Conservation (phyloP, 176 grass and related monocot genomes). For the Panicum miliaceum region DNA sequence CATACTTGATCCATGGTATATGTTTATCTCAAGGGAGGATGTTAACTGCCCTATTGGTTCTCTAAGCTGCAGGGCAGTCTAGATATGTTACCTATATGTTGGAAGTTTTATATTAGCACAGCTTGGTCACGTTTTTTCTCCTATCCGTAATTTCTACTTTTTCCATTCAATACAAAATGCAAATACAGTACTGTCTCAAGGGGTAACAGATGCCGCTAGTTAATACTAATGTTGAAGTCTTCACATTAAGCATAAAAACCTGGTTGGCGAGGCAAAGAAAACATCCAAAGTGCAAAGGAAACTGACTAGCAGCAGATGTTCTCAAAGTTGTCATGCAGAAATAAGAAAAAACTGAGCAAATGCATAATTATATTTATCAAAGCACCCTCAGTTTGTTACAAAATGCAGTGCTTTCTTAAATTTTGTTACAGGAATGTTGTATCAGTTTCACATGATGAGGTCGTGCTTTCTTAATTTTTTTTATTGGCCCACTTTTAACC, state of each 20-base stretch:
- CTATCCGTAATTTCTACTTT: not conserved
- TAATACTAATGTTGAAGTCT: not conserved
- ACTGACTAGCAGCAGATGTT: not conserved
- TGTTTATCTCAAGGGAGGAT: conserved; percentile 23
- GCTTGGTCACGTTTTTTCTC: not conserved
- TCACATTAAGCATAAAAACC: not conserved
- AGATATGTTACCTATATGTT: conserved; percentile 14
- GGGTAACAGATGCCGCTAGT: not conserved
- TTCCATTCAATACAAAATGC: not conserved
- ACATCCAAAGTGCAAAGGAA: not conserved
- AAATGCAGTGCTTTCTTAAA: not conserved
- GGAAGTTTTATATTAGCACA: conserved; percentile 34
- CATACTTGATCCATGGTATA: conserved; percentile 9
- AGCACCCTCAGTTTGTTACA: conserved; percentile 14
- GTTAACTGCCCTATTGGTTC: conserved; percentile 4
- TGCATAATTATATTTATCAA: conserved; percentile 25
- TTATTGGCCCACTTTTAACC: not conserved
- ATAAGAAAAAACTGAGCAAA: conserved; percentile 1
- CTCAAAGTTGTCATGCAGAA: not conserved
- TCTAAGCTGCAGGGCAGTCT: too few species aligned
- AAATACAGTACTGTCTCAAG: not conserved
- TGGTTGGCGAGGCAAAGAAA: conserved; percentile 10
- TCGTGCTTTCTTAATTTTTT: not conserved
- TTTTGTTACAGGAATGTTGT: conserved; percentile 21
- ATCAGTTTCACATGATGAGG: not conserved